phyloP scores from a whole-genome alignment of 345 rosid species.

The Balakata baccata region DNA sequence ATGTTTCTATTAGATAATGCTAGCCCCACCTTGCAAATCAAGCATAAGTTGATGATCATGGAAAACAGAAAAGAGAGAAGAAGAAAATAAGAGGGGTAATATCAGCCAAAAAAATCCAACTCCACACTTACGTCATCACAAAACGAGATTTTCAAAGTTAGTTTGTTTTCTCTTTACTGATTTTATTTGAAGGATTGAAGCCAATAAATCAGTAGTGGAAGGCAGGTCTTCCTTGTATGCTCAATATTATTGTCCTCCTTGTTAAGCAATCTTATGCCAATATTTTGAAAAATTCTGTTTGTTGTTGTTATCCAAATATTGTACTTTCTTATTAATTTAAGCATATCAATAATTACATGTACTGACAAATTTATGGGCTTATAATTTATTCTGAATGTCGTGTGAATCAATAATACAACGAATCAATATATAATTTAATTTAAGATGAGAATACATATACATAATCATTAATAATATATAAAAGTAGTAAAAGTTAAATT shows the following conservation, averaged over 20 bases:
- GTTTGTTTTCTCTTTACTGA: neutral
- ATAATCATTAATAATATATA: neutral
- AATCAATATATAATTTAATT: no score
- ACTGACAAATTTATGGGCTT: no score
- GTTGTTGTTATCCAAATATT: no score
- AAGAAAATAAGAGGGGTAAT: neutral
- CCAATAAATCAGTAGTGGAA: no score
- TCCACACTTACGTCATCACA: neutral
- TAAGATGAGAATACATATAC: neutral
- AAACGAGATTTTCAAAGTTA: neutral
- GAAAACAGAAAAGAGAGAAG: slow-evolving; percentile 2
- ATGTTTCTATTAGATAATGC: no score
- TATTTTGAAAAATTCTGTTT: neutral
- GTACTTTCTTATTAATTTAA: no score
- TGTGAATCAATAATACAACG: no score
- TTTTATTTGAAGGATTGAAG: neutral
- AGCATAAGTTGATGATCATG: no score
- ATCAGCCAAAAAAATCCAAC: slow-evolving; percentile 4
- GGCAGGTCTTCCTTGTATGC: no score
- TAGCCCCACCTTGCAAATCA: neutral
- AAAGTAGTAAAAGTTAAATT: neutral
- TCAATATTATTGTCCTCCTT: neutral
- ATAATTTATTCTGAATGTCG: no score
- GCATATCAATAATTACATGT: no score
- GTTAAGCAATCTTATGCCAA: neutral